Percentiles rank a stretch among this genome's conserved stretches.
Conservation (phyloP, 495 filamentous ascomycete genomes). For the Venustampulla echinocandica region DNA sequence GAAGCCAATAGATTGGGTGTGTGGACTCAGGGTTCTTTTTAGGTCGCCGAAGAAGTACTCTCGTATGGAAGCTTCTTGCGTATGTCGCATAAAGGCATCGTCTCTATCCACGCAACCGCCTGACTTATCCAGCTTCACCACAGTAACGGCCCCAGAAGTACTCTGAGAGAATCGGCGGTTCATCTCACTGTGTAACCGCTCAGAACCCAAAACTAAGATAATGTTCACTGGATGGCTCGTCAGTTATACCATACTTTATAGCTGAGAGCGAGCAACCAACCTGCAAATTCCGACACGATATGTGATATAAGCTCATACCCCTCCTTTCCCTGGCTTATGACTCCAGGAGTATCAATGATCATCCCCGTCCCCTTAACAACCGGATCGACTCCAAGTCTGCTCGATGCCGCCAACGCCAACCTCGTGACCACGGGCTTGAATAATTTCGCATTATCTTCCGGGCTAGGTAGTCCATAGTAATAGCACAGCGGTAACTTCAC, state of each 20-base stretch:
- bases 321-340: conserved; percentile 51
- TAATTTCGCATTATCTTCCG: conserved; percentile 63
- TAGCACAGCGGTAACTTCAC: conserved; percentile 93
- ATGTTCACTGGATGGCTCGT: conserved; percentile 49
- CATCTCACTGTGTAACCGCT: conserved; percentile 72
- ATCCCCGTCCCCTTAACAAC: conserved; percentile 62
- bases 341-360: conserved; percentile 77
- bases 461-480: conserved; percentile 66
- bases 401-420: conserved; percentile 70
- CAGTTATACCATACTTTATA: not conserved
- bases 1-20: conserved; percentile 72
- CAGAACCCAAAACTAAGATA: conserved; percentile 76
- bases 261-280: conserved; percentile 32
- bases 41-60: conserved; percentile 90
- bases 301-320: conserved; percentile 71
- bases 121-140: conserved; percentile 76
- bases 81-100: conserved; percentile 58
- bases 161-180: conserved; percentile 58
- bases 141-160: conserved; percentile 46
- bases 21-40: conserved; percentile 71
- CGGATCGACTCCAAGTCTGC: conserved; percentile 69
- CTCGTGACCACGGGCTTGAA: conserved; percentile 68
- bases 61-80: conserved; percentile 65
- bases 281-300: conserved; percentile 78
- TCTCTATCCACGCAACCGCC: conserved; percentile 83